Base-by-base conservation (phyloP, 208 protist species). In the Wallacemonas sp. region DNA sequence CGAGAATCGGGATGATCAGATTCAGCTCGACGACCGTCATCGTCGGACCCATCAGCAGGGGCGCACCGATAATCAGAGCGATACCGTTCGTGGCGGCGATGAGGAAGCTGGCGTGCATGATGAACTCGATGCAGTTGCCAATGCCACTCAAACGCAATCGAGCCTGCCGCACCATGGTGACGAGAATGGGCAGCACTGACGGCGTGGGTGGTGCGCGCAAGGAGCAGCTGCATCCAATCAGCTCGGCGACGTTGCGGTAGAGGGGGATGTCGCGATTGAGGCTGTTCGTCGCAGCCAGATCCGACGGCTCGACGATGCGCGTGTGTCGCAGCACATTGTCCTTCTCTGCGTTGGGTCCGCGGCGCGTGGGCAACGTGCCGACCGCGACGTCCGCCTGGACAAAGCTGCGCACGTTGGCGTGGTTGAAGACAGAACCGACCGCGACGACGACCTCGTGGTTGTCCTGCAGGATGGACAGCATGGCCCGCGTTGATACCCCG, bases 381-480 rank as follows among this genome's bases (percentile, higher is more conserved):
- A 98, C 79, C 2, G 91, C 76, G 6, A 97, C 45, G 80, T 98
- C 92, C 0, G 89, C 78, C 75, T 98, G 94, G 37, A 91, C 80
- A 48, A 97, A 98, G 44, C 88, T 93, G 34, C 82, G 80, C 33
- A 92, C 85, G 62, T 98, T 98, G 54, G 85, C 76, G 73, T 98
- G 88, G 52, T 97, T 96, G 66, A 97, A 85, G 10, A 89, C 71
- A 29, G 87, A 96, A 19, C 96, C 96, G 37, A 98, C 83, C 12
- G 86, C 91, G n/a, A 93, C 76, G 9, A 98, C 89, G 1, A 96
- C 87, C 64, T 97, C 91, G 66, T 96, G 83, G 69, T 98, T 97
- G 60, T 98, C 92, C 63, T 98, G 96, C 53, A 98, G 68, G 21
- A 98, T 91, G 2, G 81, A 87, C 48, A 98, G 79, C 93, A 98